phyloP scores from a whole-genome alignment of 163 green algal genomes.

The Volvox carteri region DNA sequence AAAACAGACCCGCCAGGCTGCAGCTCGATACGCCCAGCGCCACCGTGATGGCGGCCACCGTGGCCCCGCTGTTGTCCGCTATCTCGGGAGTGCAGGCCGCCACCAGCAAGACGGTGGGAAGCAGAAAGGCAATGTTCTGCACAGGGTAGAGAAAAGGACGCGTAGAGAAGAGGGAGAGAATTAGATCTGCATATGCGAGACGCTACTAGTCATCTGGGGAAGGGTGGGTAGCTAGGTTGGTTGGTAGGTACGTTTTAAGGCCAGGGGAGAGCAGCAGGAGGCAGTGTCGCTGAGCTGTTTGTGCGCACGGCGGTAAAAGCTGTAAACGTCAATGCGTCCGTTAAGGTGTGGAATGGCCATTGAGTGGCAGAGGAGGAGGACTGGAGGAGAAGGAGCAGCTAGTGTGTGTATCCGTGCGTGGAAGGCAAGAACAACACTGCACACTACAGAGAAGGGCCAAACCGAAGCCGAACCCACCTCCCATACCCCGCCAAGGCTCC shows the following conservation, averaged over 20 bases:
- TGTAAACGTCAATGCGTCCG: too few species aligned
- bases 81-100: constrained; percentile 64
- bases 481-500: too few species aligned
- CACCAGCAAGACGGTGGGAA: constrained; percentile 81
- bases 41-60: constrained; percentile 80
- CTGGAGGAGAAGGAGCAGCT: too few species aligned
- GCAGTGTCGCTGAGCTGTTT: too few species aligned
- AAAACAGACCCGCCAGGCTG: constrained; percentile 91
- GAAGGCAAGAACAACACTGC: too few species aligned
- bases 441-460: neutral
- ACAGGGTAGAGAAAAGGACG: neutral
- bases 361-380: too few species aligned
- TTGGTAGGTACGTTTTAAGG: neutral
- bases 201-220: neutral
- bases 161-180: too few species aligned
- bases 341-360: too few species aligned
- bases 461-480: too few species aligned
- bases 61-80: constrained; percentile 72
- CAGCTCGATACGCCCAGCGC: constrained; percentile 87
- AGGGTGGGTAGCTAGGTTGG: neutral
- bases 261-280: neutral
- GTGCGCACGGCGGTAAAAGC: too few species aligned
- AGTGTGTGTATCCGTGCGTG: too few species aligned
- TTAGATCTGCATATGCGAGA: too few species aligned
- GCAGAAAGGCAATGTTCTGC: constrained; percentile 84